Percentiles rank a stretch among this genome's conserved stretches.
These are phyloP conservation scores for Mortierella sp. DNA, from an alignment of 371 early-diverging fungal species.

Conservation along the genomic window DNA sequence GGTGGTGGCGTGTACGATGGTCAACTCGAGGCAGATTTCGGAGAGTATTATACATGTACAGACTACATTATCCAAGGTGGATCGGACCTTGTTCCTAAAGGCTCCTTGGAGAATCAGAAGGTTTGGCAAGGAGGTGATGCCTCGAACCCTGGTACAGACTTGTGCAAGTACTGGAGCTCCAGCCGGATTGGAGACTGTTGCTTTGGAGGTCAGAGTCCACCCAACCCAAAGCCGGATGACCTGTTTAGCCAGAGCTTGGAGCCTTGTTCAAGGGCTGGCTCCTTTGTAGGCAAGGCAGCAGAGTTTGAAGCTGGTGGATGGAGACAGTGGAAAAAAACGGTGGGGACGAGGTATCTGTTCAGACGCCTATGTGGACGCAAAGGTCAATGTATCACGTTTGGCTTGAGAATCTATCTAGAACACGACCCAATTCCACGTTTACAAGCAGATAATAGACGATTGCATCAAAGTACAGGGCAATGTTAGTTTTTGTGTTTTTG, in stretches of 20 bases:
- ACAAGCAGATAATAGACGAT: not conserved
- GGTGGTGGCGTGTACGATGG: slow-evolving; percentile 69
- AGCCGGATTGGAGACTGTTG: slow-evolving; percentile 66
- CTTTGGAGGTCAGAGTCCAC: slow-evolving; percentile 53
- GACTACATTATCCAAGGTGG: slow-evolving; percentile 64
- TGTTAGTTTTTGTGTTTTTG: too few species aligned
- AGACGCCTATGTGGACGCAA: slow-evolving; percentile 14
- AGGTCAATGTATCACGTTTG: not conserved
- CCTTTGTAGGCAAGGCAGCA: slow-evolving; percentile 31
- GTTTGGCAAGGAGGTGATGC: slow-evolving; percentile 63
- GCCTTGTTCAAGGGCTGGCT: slow-evolving; percentile 32
- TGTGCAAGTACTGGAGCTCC: slow-evolving; percentile 69
- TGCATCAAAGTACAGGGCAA: too few species aligned
- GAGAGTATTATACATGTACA: slow-evolving; percentile 66
- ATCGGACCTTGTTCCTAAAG: slow-evolving; percentile 2
- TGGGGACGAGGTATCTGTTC: slow-evolving; percentile 31
- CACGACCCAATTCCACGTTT: not conserved
- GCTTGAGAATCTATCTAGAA: not conserved
- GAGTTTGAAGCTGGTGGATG: slow-evolving; percentile 40
- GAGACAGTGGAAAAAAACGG: slow-evolving; percentile 23
- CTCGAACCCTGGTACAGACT: slow-evolving; percentile 59
- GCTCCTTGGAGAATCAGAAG: slow-evolving; percentile 12
- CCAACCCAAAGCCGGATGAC: slow-evolving; percentile 39
- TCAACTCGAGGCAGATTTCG: slow-evolving; percentile 60
- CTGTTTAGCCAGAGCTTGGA: slow-evolving; percentile 43